Evolutionary conservation across 192 early-diverging fungal genomes (phyloP).

Genomic region (Coemansia sp.): DNA sequence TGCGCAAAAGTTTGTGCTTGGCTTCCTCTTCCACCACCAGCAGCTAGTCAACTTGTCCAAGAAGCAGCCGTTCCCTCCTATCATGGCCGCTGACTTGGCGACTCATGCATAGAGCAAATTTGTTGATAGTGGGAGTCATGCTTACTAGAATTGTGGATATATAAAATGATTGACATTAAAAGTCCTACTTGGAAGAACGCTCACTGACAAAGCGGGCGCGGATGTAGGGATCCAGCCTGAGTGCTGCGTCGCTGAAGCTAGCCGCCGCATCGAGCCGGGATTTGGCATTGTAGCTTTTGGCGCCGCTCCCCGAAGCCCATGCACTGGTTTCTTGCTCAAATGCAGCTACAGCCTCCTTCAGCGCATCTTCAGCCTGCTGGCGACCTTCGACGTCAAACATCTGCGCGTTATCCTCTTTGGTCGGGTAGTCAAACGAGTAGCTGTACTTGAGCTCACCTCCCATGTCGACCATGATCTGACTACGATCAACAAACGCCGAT

Average conservation of each 20-base stretch:
- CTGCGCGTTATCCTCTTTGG: conserved; percentile 51
- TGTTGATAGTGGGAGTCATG: background rate
- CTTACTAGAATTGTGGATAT: too few relatives aligned
- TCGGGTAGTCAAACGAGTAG: conserved; percentile 56
- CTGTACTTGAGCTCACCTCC: conserved; percentile 60
- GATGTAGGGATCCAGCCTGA: conserved; percentile 55
- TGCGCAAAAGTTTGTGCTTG: conserved; percentile 39
- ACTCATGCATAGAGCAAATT: background rate
- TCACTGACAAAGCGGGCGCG: conserved; percentile 40
- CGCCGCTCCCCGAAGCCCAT: conserved; percentile 36
- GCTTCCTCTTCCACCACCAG: conserved; percentile 51
- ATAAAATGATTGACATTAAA: background rate
- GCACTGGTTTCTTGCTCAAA: conserved; percentile 46
- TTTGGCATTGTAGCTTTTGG: conserved; percentile 8
- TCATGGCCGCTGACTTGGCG: conserved; percentile 8
- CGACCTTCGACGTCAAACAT: conserved; percentile 57
- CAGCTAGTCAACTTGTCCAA: conserved; percentile 31
- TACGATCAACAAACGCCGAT: conserved; percentile 58
- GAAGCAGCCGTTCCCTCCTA: conserved; percentile 33
- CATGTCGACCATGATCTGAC: conserved; percentile 58
- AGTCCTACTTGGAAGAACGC: conserved; percentile 5
- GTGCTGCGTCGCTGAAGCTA: conserved; percentile 27
- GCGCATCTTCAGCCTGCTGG: conserved; percentile 35
- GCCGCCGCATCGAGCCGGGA: conserved; percentile 27
- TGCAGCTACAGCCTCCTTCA: conserved; percentile 30